Evolutionary conservation across 1,139 yeast genomes (phyloP).

Genomic region (Candida labiduridarum): DNA sequence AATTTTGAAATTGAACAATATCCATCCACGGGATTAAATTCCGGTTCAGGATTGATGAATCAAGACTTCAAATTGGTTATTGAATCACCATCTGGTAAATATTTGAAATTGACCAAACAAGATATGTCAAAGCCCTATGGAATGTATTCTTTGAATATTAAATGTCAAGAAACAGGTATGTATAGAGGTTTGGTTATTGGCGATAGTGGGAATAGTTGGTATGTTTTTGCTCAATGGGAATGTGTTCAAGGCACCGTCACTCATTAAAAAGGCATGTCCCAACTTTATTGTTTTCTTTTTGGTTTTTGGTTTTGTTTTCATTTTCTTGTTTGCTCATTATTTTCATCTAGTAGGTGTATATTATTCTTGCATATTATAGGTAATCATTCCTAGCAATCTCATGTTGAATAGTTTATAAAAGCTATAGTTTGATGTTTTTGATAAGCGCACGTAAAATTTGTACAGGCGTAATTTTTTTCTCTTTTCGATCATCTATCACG

Average conservation of each 20-base stretch:
- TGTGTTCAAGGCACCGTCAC: constrained; percentile 33
- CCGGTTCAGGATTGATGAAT: constrained; percentile 38
- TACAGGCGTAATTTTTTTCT: neutral
- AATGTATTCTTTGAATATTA: constrained; percentile 58
- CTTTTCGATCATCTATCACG: neutral
- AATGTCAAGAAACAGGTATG: constrained; percentile 70
- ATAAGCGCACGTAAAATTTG: too few species aligned
- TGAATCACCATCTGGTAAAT: constrained; percentile 83
- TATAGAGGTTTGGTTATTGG: constrained; percentile 86
- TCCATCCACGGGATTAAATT: constrained; percentile 58
- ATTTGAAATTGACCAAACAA: constrained; percentile 57
- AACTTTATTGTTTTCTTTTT: neutral
- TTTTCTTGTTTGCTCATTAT: neutral
- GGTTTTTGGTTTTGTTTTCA: neutral
- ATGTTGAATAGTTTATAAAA: too few species aligned
- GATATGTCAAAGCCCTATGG: constrained; percentile 45
- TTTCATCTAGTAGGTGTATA: too few species aligned
- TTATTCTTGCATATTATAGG: neutral
- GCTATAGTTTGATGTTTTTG: too few species aligned
- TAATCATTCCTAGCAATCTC: neutral
- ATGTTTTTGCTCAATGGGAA: constrained; percentile 91
- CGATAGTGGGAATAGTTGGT: constrained; percentile 82
- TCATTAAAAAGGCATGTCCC: neutral
- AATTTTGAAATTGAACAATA: constrained; percentile 65
- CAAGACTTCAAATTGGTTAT: constrained; percentile 62